Evolutionary conservation across 2,329 filamentous ascomycete genomes (phyloP).

Genomic region (Penicillium sp.): DNA sequence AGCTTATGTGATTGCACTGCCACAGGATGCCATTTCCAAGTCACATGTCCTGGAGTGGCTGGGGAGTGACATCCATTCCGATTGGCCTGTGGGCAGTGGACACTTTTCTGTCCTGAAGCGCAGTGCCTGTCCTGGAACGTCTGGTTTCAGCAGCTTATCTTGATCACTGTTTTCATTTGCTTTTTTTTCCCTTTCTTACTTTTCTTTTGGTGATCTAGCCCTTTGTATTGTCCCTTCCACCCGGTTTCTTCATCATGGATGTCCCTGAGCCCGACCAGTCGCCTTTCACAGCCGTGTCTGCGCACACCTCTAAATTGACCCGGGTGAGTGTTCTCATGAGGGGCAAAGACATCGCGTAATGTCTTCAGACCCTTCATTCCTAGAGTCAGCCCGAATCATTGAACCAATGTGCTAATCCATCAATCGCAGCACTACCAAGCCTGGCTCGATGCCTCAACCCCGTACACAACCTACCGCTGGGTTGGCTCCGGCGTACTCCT

Average conservation of each 20-base stretch:
- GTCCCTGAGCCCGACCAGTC: slow-evolving; percentile 82
- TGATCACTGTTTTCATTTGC: slow-evolving; percentile 9
- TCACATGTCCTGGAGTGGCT: slow-evolving; percentile 22
- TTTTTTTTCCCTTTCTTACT: slow-evolving; percentile 5
- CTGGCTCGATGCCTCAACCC: slow-evolving; percentile 89
- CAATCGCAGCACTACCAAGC: slow-evolving; percentile 78
- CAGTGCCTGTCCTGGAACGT: slow-evolving; percentile 16
- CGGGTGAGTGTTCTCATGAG: slow-evolving; percentile 37
- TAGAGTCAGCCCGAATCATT: background rate
- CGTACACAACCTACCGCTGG: slow-evolving; percentile 88
- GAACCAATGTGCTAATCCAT: slow-evolving; percentile 8
- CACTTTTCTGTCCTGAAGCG: slow-evolving; percentile 34
- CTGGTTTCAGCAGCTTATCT: slow-evolving; percentile 18
- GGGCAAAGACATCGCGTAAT: slow-evolving; percentile 11
- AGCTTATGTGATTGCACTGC: background rate
- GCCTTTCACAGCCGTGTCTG: slow-evolving; percentile 84
- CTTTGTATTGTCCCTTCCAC: background rate
- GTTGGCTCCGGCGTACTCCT: slow-evolving; percentile 73
- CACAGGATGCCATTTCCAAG: background rate
- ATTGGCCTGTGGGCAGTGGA: slow-evolving; percentile 29
- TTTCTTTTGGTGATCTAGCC: slow-evolving; percentile 6
- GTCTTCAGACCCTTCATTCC: background rate
- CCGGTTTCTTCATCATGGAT: slow-evolving; percentile 63
- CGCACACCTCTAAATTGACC: slow-evolving; percentile 64
- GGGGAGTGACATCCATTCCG: slow-evolving; percentile 13